Base-by-base conservation (phyloP, 352 stramenopile species). In the Globisporangium solare region DNA sequence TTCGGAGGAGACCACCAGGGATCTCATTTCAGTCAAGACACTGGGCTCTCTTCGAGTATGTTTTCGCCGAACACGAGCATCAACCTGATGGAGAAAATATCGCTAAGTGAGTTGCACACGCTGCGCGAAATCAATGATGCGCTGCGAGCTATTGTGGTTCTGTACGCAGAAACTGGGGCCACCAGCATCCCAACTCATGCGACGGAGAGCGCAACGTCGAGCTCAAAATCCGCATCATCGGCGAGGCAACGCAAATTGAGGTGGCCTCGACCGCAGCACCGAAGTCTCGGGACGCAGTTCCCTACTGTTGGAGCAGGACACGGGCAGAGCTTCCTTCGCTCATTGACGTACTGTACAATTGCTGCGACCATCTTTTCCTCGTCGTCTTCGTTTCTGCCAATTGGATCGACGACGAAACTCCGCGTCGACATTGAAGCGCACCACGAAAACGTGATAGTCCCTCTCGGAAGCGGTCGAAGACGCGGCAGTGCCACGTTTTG, bases 331-430 rank as follows among this genome's bases (percentile, higher is more conserved):
- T 79, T 76, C n/a, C 21, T 79, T 13, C 51, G 62, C 3, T 70
- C 69, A n/a, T 54, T 79, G 2, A 58, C 72, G 46, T 78, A 79
- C 56, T 78, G 66, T 52, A 81, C 69, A 6, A 69, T 76, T 35
- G 72, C 58, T 17, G 67, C 67, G 5, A 73, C 51, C 3, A 54
- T 40, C 7, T 53, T 71, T 10, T 53, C 42, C 45, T 3, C 54
- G 32, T n/a, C 24, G 2, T 46, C 59, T 7, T 52, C 56, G 20
- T 71, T 77, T 45, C 37, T 76, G 0, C 63, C 51, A 1, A 48
- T 56, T 0, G 60, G 57, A 0, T 7, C 37, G 20, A 35, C 45
- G 12, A 40, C 57, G 15, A 58, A 39, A 27, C 47, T 56, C 21
- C 39, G 22, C 4, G 47, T 42, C 1, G 60, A 61, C 18, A 54